Base-by-base conservation (phyloP, 2,329 filamentous ascomycete genomes). In the Aspergillus amoenus region DNA sequence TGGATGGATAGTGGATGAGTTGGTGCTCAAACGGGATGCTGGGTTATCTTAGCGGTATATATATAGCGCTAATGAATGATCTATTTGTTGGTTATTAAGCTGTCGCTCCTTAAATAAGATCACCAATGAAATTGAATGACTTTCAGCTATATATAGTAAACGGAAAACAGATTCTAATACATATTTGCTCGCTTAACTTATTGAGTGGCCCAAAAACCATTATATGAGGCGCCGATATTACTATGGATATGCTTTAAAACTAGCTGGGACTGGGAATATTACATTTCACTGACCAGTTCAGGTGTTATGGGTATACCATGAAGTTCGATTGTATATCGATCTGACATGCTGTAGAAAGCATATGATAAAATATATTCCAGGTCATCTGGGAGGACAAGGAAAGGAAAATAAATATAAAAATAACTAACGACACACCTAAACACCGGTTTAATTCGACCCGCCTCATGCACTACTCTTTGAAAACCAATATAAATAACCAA, bases 381-480 rank as follows among this genome's bases (percentile, higher is more conserved):
- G 18, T 34, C 22, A 22, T 32, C 32, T 17, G 11, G 24, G 27
- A 39, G 27, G 50, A 37, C 12, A 37, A 15, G 22, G 27, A 12
- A 18, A 15, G 27, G 27, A 30, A 30, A 30, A 30, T 30, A 30
- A 30, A 30, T 4, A 30, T 30, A 30, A 56, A 17, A 47, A 52
- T 48, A 50, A 30, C 54, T 27, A 44, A 48, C 17, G 22, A 56
- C 57, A 54, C 49, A 54, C 60, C 57, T 17, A 47, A 60, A 58
- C 55, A 53, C 50, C 55, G 6, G 40, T 47, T 58, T 46, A 34
- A 50, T 47, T 54, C 57, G 15, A 49, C 56, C 43, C 37, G 42
- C 52, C 43, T 43, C 49, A 48, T 55, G 52, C 34, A 55, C 37
- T 52, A 41, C 43, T 47, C 43, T 41, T 22, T 46, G 24, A 30